Evolutionary conservation across 345 rosid species (phyloP), one percentile per base, ranked within the genome.

Genomic region (Jatropha curcas): DNA sequence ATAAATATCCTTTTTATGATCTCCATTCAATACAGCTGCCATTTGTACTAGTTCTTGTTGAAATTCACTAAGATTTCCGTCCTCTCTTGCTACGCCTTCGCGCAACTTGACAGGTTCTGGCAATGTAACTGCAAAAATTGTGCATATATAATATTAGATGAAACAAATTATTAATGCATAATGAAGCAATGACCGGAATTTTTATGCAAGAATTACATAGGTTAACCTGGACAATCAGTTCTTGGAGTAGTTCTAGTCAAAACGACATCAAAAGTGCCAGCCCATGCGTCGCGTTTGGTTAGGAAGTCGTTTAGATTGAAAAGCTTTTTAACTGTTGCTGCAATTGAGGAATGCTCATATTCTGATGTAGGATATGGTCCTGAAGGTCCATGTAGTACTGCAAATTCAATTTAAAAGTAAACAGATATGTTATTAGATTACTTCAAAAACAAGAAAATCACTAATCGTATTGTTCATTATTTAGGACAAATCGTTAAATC

Each of bases 231-330:
- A 67, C 97, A 91, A 71, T 93, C 90, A 0, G 83, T 68, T 81
- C 97, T 85, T 28, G 94, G 90, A 51, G 68, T 82, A 34, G 82
- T 84, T 53, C 90, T 77, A 37, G 82, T 91, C 70, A 93, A 64
- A 48, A 85, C 90, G 10, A 34, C 60, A 4, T 91, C 96, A 13
- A 93, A 84, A 30, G 98, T 79, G 37, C 98, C 97, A 1, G 97
- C 97, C 96, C 98, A 93, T 0, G 89, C 96, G 46, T 91, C 97
- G 16, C 97, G 93, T 78, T 91, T 90, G 11, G 92, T 93, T 4
- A 93, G 83, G 76, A 93, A 93, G 35, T 83, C 75, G 60, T 87
- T 82, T 0, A 93, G 91, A 80, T 90, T 86, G 82, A 93, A 91
- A 52, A 91, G 84, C 81, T 84, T 93, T 24, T 93, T 90, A 1